These are phyloP conservation scores for Letharia columbiana DNA, from an alignment of 495 filamentous ascomycete species.

Conservation along the genomic window DNA sequence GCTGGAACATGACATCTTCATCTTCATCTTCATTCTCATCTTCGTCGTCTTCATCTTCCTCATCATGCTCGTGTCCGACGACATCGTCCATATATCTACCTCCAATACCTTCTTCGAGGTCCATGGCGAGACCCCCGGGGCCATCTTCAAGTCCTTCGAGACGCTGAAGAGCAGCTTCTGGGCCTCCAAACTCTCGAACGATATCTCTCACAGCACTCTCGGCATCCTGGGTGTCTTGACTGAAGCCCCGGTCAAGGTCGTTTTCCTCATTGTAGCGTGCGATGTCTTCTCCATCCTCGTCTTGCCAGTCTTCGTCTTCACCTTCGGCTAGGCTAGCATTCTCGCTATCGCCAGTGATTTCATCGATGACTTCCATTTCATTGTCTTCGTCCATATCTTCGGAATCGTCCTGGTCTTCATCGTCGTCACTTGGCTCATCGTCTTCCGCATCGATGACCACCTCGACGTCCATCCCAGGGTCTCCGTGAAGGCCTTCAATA, in stretches of 20 bases:
- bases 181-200: conserved; percentile 23
- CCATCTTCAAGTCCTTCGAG: conserved; percentile 20
- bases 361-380: conserved; percentile 50
- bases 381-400: conserved; percentile 48
- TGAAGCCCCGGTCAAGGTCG: conserved; percentile 43
- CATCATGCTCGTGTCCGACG: conserved; percentile 58
- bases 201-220: conserved; percentile 23
- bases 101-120: conserved; percentile 17
- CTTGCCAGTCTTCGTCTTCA: conserved; percentile 53
- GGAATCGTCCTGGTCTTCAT: conserved; percentile 48
- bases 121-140: conserved; percentile 16
- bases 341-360: conserved; percentile 55
- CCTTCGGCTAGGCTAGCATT: conserved; percentile 52
- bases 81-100: conserved; percentile 45
- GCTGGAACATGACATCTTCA: conserved; percentile 53
- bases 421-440: conserved; percentile 53
- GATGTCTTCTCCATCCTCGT: conserved; percentile 49
- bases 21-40: conserved; percentile 64
- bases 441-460: conserved; percentile 71
- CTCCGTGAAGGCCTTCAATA: conserved; percentile 77
- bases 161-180: conserved; percentile 22
- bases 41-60: conserved; percentile 43
- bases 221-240: conserved; percentile 15
- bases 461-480: conserved; percentile 69
- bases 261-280: conserved; percentile 34